Evolutionary conservation across 1,284 basidiomycete genomes (phyloP).

Genomic region (Naganishia liquefaciens): DNA sequence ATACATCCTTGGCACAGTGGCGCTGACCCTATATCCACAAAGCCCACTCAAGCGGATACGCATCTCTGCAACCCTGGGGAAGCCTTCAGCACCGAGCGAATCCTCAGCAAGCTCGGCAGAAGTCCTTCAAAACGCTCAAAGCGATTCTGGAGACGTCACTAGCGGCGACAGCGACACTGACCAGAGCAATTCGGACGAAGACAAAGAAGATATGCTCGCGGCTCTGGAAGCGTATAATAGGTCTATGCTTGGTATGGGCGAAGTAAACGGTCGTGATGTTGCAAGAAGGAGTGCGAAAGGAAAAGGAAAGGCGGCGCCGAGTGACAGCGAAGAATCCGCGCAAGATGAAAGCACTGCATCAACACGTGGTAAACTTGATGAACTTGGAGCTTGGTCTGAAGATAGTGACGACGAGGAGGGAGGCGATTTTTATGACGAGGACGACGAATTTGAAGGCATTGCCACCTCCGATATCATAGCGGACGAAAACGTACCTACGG

Average conservation of each 20-base stretch:
- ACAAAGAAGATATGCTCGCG: slow-evolving; percentile 48
- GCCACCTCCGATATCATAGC: not conserved
- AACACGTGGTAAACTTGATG: slow-evolving; percentile 33
- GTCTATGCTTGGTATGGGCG: slow-evolving; percentile 44
- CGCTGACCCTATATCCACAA: not conserved
- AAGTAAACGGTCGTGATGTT: not conserved
- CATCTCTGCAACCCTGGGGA: not conserved
- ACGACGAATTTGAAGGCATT: slow-evolving; percentile 10
- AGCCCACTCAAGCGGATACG: slow-evolving; percentile 15
- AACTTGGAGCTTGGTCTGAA: slow-evolving; percentile 29
- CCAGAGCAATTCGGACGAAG: slow-evolving; percentile 30
- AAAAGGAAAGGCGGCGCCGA: not conserved
- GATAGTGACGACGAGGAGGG: slow-evolving; percentile 42
- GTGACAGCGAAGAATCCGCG: slow-evolving; percentile 17
- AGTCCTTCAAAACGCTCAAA: not conserved
- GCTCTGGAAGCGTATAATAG: slow-evolving; percentile 50
- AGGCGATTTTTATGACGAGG: slow-evolving; percentile 45
- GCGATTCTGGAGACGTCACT: not conserved
- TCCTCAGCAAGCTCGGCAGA: not conserved
- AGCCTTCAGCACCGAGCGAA: not conserved
- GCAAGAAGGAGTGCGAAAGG: slow-evolving; percentile 10
- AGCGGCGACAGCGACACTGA: not conserved
- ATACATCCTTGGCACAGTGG: not conserved
- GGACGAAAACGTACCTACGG: slow-evolving; percentile 42
- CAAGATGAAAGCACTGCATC: slow-evolving; percentile 18